phyloP scores from a whole-genome alignment of 108 stramenopile species.

The Nitzschia sp. region DNA sequence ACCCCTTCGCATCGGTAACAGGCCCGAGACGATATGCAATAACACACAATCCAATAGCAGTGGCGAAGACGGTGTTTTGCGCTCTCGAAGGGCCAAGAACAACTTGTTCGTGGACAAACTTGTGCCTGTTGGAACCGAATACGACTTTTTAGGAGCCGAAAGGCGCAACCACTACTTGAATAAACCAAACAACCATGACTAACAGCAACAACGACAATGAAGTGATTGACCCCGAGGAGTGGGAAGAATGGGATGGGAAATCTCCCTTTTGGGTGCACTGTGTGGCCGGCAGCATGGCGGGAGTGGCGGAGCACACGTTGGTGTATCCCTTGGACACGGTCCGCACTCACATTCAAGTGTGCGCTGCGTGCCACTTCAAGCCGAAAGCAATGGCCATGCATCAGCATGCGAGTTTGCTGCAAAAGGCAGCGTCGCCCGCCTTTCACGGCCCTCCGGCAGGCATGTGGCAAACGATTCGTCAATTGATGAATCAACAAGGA shows the following conservation, averaged over 20 bases:
- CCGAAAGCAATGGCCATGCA: constrained; percentile 1
- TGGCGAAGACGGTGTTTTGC: no score
- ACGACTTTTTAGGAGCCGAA: no score
- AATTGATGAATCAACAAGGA: constrained; percentile 37
- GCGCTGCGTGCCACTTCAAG: constrained; percentile 51
- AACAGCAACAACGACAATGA: not conserved
- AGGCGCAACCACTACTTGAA: no score
- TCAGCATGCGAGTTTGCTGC: constrained; percentile 3
- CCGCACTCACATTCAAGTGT: constrained; percentile 95
- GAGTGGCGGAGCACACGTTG: constrained; percentile 92
- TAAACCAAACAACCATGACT: no score
- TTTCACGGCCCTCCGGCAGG: constrained; percentile 7
- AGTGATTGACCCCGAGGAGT: constrained; percentile 63
- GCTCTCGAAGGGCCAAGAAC: no score
- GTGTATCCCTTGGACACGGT: constrained; percentile 97
- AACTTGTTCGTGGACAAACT: no score
- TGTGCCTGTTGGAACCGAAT: no score
- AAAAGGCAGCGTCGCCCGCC: not conserved
- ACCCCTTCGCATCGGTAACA: no score
- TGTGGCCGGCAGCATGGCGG: constrained; percentile 94
- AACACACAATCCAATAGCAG: no score
- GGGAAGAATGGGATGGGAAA: constrained; percentile 97
- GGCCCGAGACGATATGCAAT: no score
- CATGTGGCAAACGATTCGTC: constrained; percentile 55
- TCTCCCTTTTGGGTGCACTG: constrained; percentile 91